Percentiles rank a stretch among this genome's conserved stretches.
phyloP scores from a whole-genome alignment of 331 rosid species.

The Cydonia oblonga region DNA sequence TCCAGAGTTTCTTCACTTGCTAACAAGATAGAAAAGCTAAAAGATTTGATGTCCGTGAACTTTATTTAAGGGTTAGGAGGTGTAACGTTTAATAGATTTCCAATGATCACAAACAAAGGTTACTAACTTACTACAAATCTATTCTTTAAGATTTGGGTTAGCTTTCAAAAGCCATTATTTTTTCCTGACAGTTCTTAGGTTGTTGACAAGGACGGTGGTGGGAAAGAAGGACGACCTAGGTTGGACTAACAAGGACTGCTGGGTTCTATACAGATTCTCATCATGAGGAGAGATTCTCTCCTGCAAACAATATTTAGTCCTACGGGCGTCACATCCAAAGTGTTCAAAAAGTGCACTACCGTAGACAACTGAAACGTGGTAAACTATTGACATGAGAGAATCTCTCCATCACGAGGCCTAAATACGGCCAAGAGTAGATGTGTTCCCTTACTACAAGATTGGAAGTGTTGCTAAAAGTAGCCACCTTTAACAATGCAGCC shows the following conservation, averaged over 20 bases:
- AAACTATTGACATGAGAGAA: not conserved
- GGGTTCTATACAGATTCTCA: not conserved
- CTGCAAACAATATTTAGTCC: not conserved
- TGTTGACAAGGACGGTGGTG: not conserved
- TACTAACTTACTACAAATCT: not conserved
- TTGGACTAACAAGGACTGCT: not conserved
- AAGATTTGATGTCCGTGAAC: not conserved
- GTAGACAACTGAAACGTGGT: not conserved
- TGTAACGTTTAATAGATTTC: not conserved
- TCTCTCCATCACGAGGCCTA: not conserved
- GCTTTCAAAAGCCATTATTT: not conserved
- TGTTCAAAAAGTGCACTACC: not conserved
- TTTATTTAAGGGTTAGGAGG: not conserved
- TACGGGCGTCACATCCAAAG: not conserved
- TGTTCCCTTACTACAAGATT: not conserved
- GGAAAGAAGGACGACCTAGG: not conserved
- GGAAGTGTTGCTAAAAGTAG: not conserved
- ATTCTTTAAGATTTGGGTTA: not conserved
- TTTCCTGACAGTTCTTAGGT: no score
- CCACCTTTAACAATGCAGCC: not conserved
- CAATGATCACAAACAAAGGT: not conserved
- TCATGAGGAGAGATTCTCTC: not conserved
- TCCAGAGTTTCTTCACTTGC: not conserved
- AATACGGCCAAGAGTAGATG: not conserved
- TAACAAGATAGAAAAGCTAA: not conserved